Conservation (phyloP, 1,284 basidiomycete species). For the Malassezia equina region DNA sequence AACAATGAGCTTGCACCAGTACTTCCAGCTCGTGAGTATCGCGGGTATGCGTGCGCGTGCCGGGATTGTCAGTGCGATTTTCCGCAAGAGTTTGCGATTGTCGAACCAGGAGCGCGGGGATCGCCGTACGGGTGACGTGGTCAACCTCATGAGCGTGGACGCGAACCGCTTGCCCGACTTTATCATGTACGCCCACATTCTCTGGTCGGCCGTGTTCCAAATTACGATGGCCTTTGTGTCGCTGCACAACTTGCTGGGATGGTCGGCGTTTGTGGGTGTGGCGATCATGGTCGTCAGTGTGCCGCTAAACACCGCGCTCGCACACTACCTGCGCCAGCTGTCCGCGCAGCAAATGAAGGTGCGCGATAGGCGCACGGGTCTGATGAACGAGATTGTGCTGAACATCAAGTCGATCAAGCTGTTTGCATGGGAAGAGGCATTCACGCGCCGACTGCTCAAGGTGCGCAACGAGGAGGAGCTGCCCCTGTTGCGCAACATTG, state of each 20-base stretch:
- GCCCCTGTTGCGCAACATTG: conserved; percentile 55
- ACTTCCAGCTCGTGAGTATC: conserved; percentile 69
- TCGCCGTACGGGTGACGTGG: conserved; percentile 80
- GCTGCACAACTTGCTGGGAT: conserved; percentile 75
- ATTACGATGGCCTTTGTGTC: conserved; percentile 80
- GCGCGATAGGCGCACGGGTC: conserved; percentile 54
- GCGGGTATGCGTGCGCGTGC: conserved; percentile 85
- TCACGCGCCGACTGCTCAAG: conserved; percentile 61
- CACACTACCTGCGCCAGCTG: conserved; percentile 61
- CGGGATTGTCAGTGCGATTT: conserved; percentile 73
- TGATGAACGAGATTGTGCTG: conserved; percentile 52
- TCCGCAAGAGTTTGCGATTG: conserved; percentile 72
- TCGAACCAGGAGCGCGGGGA: conserved; percentile 67
- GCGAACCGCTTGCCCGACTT: conserved; percentile 76
- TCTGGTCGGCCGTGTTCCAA: conserved; percentile 52
- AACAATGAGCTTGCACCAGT: conserved; percentile 77
- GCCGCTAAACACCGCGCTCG: conserved; percentile 23
- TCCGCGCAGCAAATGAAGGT: conserved; percentile 86
- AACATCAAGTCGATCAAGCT: conserved; percentile 71
- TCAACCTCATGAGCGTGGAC: conserved; percentile 78
- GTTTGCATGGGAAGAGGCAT: conserved; percentile 66
- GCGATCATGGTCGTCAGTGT: conserved; percentile 61
- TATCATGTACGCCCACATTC: conserved; percentile 62
- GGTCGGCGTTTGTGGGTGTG: conserved; percentile 83
- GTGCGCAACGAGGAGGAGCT: conserved; percentile 79